These are phyloP conservation scores for Bipolaris bicolor DNA, from an alignment of 2,329 filamentous ascomycete species.

Conservation along the genomic window DNA sequence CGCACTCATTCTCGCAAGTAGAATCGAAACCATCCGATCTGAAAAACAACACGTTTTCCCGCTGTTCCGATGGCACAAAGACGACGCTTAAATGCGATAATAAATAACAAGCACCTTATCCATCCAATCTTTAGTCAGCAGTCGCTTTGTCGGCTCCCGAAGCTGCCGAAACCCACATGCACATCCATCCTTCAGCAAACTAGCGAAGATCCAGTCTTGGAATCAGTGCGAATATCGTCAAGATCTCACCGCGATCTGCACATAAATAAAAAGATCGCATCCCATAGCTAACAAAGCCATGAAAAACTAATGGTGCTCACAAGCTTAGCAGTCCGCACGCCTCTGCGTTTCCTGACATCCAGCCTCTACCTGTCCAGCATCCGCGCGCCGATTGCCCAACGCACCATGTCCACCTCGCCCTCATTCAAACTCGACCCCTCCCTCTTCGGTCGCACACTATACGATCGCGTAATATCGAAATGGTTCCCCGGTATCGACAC, in stretches of 20 bases:
- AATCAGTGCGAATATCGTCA: background rate
- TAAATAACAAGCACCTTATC: too few species aligned
- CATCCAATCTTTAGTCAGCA: conserved; percentile 2
- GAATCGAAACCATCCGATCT: background rate
- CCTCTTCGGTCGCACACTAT: conserved; percentile 51
- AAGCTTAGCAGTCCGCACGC: conserved; percentile 9
- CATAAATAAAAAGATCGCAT: background rate
- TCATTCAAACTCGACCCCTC: conserved; percentile 43
- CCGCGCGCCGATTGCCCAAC: conserved; percentile 9
- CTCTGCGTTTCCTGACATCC: conserved; percentile 8
- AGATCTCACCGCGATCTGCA: background rate
- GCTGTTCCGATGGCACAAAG: too few species aligned
- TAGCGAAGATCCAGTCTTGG: background rate
- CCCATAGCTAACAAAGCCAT: background rate
- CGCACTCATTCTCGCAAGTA: background rate
- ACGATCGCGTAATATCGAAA: conserved; percentile 43
- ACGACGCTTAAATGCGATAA: too few species aligned
- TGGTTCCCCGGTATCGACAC: conserved; percentile 49
- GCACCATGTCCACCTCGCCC: conserved; percentile 36
- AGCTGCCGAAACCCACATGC: conserved; percentile 2
- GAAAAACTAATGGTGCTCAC: conserved; percentile 8
- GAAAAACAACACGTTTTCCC: background rate
- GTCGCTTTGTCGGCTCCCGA: background rate
- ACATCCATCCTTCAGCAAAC: background rate
- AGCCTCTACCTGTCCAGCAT: conserved; percentile 9